Evolutionary conservation across 176 grass and related monocot genomes (phyloP).

Genomic region (Juncus inflexus): DNA sequence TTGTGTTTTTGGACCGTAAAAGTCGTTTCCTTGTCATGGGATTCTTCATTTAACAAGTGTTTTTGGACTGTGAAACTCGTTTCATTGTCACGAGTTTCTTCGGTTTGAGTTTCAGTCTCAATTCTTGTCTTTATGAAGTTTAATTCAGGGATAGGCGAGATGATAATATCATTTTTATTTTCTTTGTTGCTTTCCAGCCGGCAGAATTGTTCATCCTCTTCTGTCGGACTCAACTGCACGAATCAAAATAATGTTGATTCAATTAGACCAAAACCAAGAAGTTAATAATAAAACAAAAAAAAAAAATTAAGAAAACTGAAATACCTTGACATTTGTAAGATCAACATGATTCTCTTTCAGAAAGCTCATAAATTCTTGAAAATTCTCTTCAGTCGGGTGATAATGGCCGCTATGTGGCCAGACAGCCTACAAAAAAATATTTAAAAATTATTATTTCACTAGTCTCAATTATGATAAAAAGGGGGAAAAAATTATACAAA

Average conservation of each 20-base stretch:
- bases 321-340: slow-evolving; percentile 66
- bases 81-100: slow-evolving; percentile 7
- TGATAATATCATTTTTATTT: slow-evolving; percentile 2
- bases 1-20: slow-evolving; percentile 6
- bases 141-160: not conserved
- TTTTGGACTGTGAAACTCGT: not conserved
- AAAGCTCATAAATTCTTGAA: slow-evolving; percentile 75
- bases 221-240: slow-evolving; percentile 61
- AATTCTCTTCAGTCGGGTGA: slow-evolving; percentile 73
- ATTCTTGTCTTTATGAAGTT: too few relatives aligned
- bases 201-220: slow-evolving; percentile 56
- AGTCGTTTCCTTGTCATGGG: not conserved
- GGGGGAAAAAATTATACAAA: slow-evolving; percentile 5
- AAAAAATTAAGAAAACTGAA: not conserved
- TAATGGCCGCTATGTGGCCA: slow-evolving; percentile 94
- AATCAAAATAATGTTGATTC: slow-evolving; percentile 17
- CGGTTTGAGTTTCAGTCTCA: slow-evolving; percentile 3
- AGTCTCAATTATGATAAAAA: not conserved
- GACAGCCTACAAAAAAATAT: slow-evolving; percentile 51
- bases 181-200: slow-evolving; percentile 31
- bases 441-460: slow-evolving; percentile 5
- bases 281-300: not conserved
- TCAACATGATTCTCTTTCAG: slow-evolving; percentile 60
- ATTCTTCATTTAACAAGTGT: not conserved
- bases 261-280: not conserved